A percentile compares a stretch with the other conserved stretches of the same genome.
Evolutionary conservation across 2,329 filamentous ascomycete genomes (phyloP).

Genomic region (Samsoniella hepiali): DNA sequence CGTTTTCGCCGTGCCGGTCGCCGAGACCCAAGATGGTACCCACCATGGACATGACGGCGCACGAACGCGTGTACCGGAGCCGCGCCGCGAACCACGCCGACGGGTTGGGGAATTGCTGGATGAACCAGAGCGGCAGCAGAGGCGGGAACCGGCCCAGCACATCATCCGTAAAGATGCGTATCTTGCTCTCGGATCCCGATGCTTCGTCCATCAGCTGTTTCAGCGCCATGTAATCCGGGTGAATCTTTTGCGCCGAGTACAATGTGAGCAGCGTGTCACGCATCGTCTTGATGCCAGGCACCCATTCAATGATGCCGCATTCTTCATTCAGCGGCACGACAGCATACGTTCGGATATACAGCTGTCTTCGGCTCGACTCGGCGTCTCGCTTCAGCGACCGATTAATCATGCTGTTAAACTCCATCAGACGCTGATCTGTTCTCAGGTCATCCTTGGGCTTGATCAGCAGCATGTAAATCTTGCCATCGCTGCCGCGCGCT

Average conservation of each 20-base stretch:
- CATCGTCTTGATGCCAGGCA: conserved; percentile 90
- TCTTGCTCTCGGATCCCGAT: conserved; percentile 54
- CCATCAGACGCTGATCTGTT: conserved; percentile 97
- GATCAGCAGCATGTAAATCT: conserved; percentile 83
- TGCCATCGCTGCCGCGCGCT: conserved; percentile 84
- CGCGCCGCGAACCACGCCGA: conserved; percentile 88
- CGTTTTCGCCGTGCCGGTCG: conserved; percentile 95
- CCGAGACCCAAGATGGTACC: conserved; percentile 91
- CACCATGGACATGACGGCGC: conserved; percentile 99
- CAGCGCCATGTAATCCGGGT: conserved; percentile 67
- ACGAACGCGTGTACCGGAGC: conserved; percentile 85
- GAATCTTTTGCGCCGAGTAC: conserved; percentile 71
- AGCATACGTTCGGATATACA: conserved; percentile 96
- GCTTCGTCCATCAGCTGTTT: conserved; percentile 62
- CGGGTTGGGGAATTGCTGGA: conserved; percentile 90
- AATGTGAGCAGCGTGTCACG: conserved; percentile 82
- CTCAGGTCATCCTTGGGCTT: conserved; percentile 98
- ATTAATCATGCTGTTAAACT: conserved; percentile 98
- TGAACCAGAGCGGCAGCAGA: conserved; percentile 90
- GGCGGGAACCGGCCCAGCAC: conserved; percentile 69
- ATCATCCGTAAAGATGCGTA: conserved; percentile 66
- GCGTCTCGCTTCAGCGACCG: conserved; percentile 87
- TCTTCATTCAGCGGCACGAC: conserved; percentile 97
- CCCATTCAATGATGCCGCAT: conserved; percentile 97
- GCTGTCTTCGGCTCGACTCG: conserved; percentile 81